Evolutionary conservation across 176 grass and related monocot species (phyloP), one percentile per base, ranked within the genome.

Genomic region (Zizania latifolia): DNA sequence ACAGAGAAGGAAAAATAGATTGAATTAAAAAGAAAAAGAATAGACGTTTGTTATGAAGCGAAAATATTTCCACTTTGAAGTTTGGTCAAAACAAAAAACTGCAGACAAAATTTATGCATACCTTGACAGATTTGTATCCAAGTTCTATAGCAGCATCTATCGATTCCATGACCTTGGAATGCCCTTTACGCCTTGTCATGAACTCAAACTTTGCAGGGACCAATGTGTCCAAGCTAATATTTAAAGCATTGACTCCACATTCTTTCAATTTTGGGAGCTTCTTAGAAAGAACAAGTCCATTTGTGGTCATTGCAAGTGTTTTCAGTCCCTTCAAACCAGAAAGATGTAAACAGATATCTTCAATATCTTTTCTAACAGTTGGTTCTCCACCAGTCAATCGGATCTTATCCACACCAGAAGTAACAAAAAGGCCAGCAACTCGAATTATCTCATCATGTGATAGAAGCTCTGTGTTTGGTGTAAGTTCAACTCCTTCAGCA

Each of bases 221-320:
- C 71, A 97, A 78, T 8, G 94, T 97, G 60, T 97, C 94, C 84
- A 97, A 76, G 81, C 90, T 97, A 82, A 97, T 97, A 67, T 97
- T 97, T 82, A 97, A 78, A 58, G 90, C 94, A 22, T 54, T 93
- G 62, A 97, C 79, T 22, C 94, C 94, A 61, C 88, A 91, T 61
- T 93, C 83, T 86, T 93, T 97, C 74, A 97, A 67, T 61, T 78
- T 97, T 8, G 88, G 94, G 51, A 97, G 90, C 68, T 97, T 93
- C 82, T 85, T 97, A 10, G 83, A 58, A 62, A 97, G 89, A 57
- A 93, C 83, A 2, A 97, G 78, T 26, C 94, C 94, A 64, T 97
- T 93, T 7, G 85, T 97, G 17, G 94, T 97, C 81, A 97, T 97
- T 70, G 94, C 88, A 75, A 97, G 77, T 56, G 90, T 93, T 85